Base-by-base conservation (phyloP, 805 yeast species). In the Lachancea mirantina region DNA sequence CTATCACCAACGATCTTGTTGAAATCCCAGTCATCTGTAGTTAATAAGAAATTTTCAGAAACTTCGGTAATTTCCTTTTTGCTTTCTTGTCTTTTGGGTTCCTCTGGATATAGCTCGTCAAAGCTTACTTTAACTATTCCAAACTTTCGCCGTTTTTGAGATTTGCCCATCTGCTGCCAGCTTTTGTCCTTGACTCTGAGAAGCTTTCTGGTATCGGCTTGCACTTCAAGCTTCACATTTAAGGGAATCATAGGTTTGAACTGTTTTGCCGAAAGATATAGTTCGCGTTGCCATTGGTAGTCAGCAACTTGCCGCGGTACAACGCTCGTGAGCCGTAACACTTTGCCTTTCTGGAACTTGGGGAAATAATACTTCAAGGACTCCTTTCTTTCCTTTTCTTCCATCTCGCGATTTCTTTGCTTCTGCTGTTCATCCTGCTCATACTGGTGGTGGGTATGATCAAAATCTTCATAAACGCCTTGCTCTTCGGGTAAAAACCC, bases 21-120 rank as follows among this genome's bases (percentile, higher is more conserved):
- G 46, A 78, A 83, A 43, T 82, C 76, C 94, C 94, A 84, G 37
- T 79, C 84, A 11, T 82, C 79, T 0, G 87, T 68, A 0, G 88
- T 78, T 14, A 83, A 59, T 2, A 79, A 61, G 31, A 80, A 49
- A 38, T 78, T 82, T 24, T 71, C 73, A 19, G 72, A 50, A 31
- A 72, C 62, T 14, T 51, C 42, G 15, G 44, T 42, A 14, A 43
- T 34, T 16, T 33, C 24, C 42, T 46, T 33, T 40, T 49, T 18
- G 28, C 45, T 26, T 30, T 41, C 39, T 6, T 25, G 23, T 7
- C 30, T 32, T 8, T 38, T 45, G 3, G 39, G 39, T 3, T 22
- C 32, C 8, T 29, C 41, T n/a, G 39, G 39, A 19, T 35, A 34
- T n/a, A 50, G 19, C 23, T 51, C 55, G 28, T 50, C 50, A 5